These are phyloP conservation scores for Eucalyptus curtisii DNA, from an alignment of 345 rosid genomes.

Conservation along the genomic window DNA sequence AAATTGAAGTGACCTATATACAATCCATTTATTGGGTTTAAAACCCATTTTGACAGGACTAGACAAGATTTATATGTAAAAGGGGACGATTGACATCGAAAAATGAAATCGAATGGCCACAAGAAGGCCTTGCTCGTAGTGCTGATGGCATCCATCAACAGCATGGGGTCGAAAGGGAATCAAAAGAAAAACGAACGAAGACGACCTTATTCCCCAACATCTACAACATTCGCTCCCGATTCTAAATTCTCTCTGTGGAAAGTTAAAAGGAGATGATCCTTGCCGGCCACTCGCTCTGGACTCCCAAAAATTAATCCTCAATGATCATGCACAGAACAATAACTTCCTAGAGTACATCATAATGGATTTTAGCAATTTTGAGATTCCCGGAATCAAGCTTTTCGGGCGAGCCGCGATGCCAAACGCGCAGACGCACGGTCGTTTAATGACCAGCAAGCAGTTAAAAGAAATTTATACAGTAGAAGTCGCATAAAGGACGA, in stretches of 20 bases:
- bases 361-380: background rate
- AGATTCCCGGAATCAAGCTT: background rate
- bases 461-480: fast-evolving
- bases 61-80: background rate
- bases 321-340: background rate
- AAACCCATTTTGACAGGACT: background rate
- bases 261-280: background rate
- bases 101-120: background rate
- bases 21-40: too few relatives aligned
- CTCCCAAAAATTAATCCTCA: background rate
- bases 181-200: background rate
- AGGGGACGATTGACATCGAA: too few relatives aligned
- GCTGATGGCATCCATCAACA: background rate
- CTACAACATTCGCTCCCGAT: background rate
- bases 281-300: background rate
- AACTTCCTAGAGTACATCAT: background rate
- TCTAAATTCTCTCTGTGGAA: background rate
- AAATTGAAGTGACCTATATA: too few relatives aligned
- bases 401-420: background rate
- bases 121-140: background rate
- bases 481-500: fast-evolving
- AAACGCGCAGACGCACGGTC: background rate
- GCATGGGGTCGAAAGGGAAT: background rate
- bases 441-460: fast-evolving
- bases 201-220: background rate